These are phyloP conservation scores for Cryphonectria radicalis DNA, from an alignment of 2,329 filamentous ascomycete species.

Conservation along the genomic window DNA sequence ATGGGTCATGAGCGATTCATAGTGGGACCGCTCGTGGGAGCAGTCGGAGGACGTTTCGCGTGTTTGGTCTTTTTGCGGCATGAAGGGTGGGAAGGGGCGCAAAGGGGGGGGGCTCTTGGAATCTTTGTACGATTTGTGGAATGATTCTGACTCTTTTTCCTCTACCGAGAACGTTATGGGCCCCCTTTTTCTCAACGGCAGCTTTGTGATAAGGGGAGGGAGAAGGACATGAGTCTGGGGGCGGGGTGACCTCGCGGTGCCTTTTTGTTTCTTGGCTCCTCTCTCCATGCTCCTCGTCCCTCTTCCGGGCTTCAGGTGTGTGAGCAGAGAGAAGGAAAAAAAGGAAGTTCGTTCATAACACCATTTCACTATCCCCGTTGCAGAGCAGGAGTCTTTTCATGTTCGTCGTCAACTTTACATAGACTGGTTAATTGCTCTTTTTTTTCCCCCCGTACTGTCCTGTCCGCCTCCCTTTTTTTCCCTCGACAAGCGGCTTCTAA, in stretches of 20 bases:
- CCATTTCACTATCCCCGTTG: constrained; percentile 24
- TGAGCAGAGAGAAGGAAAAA: constrained; percentile 22
- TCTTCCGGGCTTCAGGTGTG: constrained; percentile 22
- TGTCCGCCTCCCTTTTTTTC: too few species aligned
- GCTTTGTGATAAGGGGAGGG: constrained; percentile 22
- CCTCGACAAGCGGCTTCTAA: not conserved
- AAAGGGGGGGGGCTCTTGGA: constrained; percentile 38
- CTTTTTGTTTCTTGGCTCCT: constrained; percentile 8
- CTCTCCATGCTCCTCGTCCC: constrained; percentile 22
- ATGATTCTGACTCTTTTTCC: constrained; percentile 32
- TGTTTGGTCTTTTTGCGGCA: constrained; percentile 35
- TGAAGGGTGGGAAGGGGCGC: constrained; percentile 38
- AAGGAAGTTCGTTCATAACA: constrained; percentile 27
- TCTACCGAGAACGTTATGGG: constrained; percentile 24
- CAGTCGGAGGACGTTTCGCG: constrained; percentile 34
- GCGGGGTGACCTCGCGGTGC: constrained; percentile 21
- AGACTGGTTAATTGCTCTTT: constrained; percentile 29
- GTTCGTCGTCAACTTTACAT: constrained; percentile 29
- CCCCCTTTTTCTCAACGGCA: constrained; percentile 28
- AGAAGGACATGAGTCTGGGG: constrained; percentile 21
- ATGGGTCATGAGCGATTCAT: constrained; percentile 34
- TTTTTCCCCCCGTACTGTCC: too few species aligned
- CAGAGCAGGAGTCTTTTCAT: constrained; percentile 28
- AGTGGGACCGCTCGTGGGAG: constrained; percentile 33
- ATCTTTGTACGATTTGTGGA: constrained; percentile 45